Base-by-base conservation (phyloP, 2,329 filamentous ascomycete genomes). In the Cladosporium sp. region DNA sequence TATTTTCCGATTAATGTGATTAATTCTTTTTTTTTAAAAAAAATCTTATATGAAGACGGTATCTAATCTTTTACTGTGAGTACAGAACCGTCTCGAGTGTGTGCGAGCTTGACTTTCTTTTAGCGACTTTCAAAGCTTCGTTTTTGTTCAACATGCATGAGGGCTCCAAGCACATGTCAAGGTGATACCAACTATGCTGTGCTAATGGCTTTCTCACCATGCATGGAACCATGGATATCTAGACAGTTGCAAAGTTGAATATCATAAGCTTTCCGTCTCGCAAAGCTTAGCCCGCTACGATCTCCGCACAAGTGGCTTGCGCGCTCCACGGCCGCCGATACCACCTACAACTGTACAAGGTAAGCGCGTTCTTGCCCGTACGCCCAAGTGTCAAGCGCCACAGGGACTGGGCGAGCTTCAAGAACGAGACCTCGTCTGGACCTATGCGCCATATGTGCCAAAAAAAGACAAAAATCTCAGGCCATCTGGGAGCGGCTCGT, bases 1-100 rank as follows among this genome's bases (percentile, higher is more conserved):
- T 46, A 46, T 21, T 46, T 46, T 46, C 40, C 40, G 40, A 46
- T 46, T 57, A 57, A 57, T 57, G 55, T 57, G 55, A 57, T 33
- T 57, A 57, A 57, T 40, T 57, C 16, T 57, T 35, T 29, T 18
- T 33, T 21, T 21, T 18, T 11, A n/a, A n/a, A n/a, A n/a, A n/a
- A n/a, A n/a, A n/a, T 26, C 23, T 26, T 26, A 26, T 26, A 26
- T 2, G 23, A 26, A 31, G 10, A 55, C 52, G 21, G 40, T 21
- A 46, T 46, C n/a, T 46, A 46, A 46, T 46, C 3, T 10, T 37
- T 21, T 46, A 8, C 7, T 46, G 40, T 46, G 14, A 46, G n/a
- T 12, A 21, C n/a, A 3, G 3, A 21, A 12, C 40, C 40, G 2
- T 11, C 8, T 21, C 40, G 40, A 46, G 21, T 8, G 40, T 21